Percentiles rank a stretch among this genome's conserved stretches.
phyloP scores from a whole-genome alignment of 768 basidiomycete species.

The Boletus vermiculosoides region DNA sequence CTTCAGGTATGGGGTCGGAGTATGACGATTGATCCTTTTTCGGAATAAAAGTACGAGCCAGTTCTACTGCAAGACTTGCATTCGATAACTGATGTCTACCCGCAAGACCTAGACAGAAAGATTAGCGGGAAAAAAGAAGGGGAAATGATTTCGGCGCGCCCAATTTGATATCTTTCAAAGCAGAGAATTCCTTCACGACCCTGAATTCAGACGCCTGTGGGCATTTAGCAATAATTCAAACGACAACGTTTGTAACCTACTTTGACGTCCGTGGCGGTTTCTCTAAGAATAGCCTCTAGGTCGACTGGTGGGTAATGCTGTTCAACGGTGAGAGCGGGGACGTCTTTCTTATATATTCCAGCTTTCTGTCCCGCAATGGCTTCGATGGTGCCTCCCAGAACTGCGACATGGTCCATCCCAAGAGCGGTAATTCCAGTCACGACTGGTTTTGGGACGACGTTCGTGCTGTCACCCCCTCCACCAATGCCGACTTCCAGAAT shows the following conservation, averaged over 20 bases:
- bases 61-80: slow-evolving; percentile 77
- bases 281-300: slow-evolving; percentile 63
- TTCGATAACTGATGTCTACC: slow-evolving; percentile 87
- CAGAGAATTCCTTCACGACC: slow-evolving; percentile 53
- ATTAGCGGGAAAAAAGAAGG: slow-evolving; percentile 1
- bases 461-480: slow-evolving; percentile 92
- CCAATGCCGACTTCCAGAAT: slow-evolving; percentile 97
- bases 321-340: slow-evolving; percentile 80
- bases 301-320: slow-evolving; percentile 75
- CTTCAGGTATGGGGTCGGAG: slow-evolving; percentile 41
- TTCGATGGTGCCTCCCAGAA: slow-evolving; percentile 82
- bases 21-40: slow-evolving; percentile 21
- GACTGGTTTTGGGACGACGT: slow-evolving; percentile 88
- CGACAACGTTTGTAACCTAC: slow-evolving; percentile 36
- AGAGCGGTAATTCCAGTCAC: slow-evolving; percentile 88
- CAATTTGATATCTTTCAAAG: slow-evolving; percentile 54
- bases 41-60: slow-evolving; percentile 65
- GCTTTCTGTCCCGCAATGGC: slow-evolving; percentile 96
- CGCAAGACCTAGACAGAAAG: slow-evolving; percentile 59
- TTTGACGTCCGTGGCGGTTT: slow-evolving; percentile 64
- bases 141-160: slow-evolving; percentile 41
- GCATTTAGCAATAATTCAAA: not conserved
- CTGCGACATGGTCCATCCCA: slow-evolving; percentile 86
- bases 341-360: slow-evolving; percentile 93
- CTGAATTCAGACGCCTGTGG: slow-evolving; percentile 65